Base-by-base conservation (phyloP, 116 monocot species). In the Cymodocea nodosa region DNA sequence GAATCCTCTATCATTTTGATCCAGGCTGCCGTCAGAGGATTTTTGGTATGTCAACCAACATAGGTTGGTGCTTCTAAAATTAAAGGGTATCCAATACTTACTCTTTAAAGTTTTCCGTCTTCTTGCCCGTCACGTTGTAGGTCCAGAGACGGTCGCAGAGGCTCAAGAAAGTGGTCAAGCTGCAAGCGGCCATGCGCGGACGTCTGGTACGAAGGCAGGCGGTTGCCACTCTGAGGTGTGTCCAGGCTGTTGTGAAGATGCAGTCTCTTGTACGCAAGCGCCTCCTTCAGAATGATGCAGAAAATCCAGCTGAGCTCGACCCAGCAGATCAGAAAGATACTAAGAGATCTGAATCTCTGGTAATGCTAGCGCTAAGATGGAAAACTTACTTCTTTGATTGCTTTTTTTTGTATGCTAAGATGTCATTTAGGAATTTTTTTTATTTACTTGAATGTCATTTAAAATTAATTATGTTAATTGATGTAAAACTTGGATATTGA, bases 11-110 rank as follows among this genome's bases (percentile, higher is more conserved):
- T 78, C 23, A 23, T 73, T 67, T 53, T 85, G 23, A 80, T 90
- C 66, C 97, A 97, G 78, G 35, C 85, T 73, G 83, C 76, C 36
- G 65, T 87, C 36, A 87, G 97, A 71, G 69, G 76, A 70, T 80
- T 71, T 70, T 66, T 83, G 83, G 97, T 97, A 85, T n/a, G 25
- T 67, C 53, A 34, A 48, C 20, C 15, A 16, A 48, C 14, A 6
- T 66, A 1, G 49, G 10, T 35, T 52, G 17, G 15, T 18, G 3
- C 10, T 52, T 67, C 35, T 34, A 67, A n/a, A n/a, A 8, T 67
- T 67, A 14, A 34, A 1, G 30, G 30, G 30, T 16, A 53, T 67
- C n/a, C 2, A n/a, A 4, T 30, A 18, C 53, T 36, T 8, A 17
- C 34, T 17, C 25, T 16, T n/a, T 54, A n/a, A 53, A 52, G 7